These are phyloP conservation scores for Lentinula aciculospora DNA, from an alignment of 768 basidiomycete species.

Conservation along the genomic window DNA sequence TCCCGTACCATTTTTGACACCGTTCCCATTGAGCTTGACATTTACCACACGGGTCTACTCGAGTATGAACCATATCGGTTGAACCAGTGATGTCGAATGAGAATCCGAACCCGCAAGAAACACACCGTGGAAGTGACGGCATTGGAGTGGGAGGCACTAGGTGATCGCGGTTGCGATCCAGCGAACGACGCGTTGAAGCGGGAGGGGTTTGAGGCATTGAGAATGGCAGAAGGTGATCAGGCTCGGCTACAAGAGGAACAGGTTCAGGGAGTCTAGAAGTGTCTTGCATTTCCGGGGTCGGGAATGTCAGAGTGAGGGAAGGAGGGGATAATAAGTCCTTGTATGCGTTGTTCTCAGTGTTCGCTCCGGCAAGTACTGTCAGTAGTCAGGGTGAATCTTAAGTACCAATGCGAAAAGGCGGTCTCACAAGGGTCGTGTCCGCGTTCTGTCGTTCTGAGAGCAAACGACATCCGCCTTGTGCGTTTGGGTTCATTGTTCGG, in stretches of 20 bases:
- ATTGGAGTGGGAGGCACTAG: slow-evolving; percentile 3
- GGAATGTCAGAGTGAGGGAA: slow-evolving; percentile 2
- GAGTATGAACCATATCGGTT: background rate
- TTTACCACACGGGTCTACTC: background rate
- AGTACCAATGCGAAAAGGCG: too few relatives aligned
- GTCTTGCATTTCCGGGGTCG: background rate
- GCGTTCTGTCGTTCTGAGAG: background rate
- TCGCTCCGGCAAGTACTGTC: background rate
- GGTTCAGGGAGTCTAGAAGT: background rate
- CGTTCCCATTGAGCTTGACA: slow-evolving; percentile 3
- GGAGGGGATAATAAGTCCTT: background rate
- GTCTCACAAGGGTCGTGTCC: background rate
- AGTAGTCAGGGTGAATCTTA: background rate
- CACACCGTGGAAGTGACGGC: slow-evolving; percentile 3
- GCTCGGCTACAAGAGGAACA: background rate
- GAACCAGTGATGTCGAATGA: background rate
- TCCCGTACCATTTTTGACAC: slow-evolving; percentile 5
- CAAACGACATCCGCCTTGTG: background rate
- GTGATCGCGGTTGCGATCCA: background rate
- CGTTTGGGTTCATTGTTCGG: background rate
- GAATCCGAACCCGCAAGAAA: slow-evolving; percentile 2
- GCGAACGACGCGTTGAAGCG: background rate
- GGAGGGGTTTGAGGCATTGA: slow-evolving; percentile 3
- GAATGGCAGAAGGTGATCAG: background rate
- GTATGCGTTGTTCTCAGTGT: background rate